Evolutionary conservation across 2,329 filamentous ascomycete species (phyloP), one percentile per base, ranked within the genome.

Genomic region (Cytospora piceicola): DNA sequence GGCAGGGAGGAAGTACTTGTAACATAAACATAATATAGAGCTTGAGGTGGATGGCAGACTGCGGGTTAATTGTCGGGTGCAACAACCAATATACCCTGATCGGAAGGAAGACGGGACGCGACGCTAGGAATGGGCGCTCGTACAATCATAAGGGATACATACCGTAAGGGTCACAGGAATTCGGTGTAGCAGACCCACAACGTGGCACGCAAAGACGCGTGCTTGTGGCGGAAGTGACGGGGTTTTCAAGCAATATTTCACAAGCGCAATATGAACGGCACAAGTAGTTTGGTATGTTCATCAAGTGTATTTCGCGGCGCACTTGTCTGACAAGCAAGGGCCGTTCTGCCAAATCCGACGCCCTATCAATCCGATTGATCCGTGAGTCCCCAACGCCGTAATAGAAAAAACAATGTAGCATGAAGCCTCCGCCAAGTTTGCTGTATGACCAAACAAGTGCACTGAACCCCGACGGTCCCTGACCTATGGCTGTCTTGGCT

Each of bases 1-100:
- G 2, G 94, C 94, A 0, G 95, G 93, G 71, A 93, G 92, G 80
- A 99, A 98, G 78, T 97, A 95, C 79, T 77, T 97, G 66, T 97
- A 63, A 27, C 11, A 7, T 24, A 6, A 63, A 27, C 11, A 4
- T 30, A 11, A 39, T 24, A 32, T n/a, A 5, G 27, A 24, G 46
- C 17, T 17, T 49, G 22, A 27, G 22, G 78, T 83, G 24, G 20
- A 22, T 8, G 34, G 17, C 34, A 9, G 46, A 57, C 39, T 54
- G 15, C 15, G 17, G 46, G 11, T 17, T 27, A 17, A 27, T 20
- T 53, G 20, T 20, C 20, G 55, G 46, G 1, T 42, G 17, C 30
- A 24, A 24, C 36, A 22, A 12, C 34, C 5, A 24, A 24, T 3
- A 36, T 15, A 15, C 34, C 11, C 5, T 49, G 11, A 3, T 24